Percentiles rank a stretch among this genome's conserved stretches.
phyloP scores from a whole-genome alignment of 1,284 basidiomycete genomes.

The Ceratorhiza oryzae-sativae region DNA sequence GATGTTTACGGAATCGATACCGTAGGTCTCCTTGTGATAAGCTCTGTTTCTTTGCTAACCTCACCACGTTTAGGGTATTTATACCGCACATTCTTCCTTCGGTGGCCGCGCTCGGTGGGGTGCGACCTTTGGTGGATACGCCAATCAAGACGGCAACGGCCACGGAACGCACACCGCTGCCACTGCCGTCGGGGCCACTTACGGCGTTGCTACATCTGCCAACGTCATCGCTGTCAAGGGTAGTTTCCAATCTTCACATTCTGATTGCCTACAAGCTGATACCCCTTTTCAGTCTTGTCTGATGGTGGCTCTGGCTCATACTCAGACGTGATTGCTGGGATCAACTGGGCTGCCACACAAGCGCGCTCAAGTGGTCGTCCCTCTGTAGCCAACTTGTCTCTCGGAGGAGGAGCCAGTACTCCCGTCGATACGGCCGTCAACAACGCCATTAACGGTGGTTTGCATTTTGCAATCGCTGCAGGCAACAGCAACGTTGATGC shows the following conservation, averaged over 20 bases:
- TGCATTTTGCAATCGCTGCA: conserved; percentile 96
- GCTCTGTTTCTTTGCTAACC: no score
- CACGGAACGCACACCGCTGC: conserved; percentile 36
- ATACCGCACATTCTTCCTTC: conserved; percentile 15
- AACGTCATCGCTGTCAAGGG: conserved; percentile 36
- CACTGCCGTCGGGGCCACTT: conserved; percentile 31
- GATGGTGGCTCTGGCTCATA: conserved; percentile 92
- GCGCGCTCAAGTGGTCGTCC: conserved; percentile 47
- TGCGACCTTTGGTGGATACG: conserved; percentile 3
- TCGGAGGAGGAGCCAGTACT: conserved; percentile 36
- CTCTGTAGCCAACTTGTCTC: conserved; percentile 40
- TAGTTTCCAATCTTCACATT: background rate
- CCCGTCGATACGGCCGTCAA: conserved; percentile 41
- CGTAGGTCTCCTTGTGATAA: conserved; percentile 8
- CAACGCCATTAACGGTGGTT: conserved; percentile 75
- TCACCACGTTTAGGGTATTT: conserved; percentile 20
- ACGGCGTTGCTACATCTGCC: conserved; percentile 29
- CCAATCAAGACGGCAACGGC: conserved; percentile 25
- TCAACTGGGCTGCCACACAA: conserved; percentile 80
- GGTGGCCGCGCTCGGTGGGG: conserved; percentile 32
- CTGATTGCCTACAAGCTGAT: background rate
- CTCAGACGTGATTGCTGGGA: conserved; percentile 89
- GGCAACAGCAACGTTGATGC: conserved; percentile 71
- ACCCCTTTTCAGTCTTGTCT: conserved; percentile 72
- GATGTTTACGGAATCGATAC: conserved; percentile 41